These are phyloP conservation scores for Colletotrichum sp. DNA, from an alignment of 2,329 filamentous ascomycete species.

Conservation along the genomic window DNA sequence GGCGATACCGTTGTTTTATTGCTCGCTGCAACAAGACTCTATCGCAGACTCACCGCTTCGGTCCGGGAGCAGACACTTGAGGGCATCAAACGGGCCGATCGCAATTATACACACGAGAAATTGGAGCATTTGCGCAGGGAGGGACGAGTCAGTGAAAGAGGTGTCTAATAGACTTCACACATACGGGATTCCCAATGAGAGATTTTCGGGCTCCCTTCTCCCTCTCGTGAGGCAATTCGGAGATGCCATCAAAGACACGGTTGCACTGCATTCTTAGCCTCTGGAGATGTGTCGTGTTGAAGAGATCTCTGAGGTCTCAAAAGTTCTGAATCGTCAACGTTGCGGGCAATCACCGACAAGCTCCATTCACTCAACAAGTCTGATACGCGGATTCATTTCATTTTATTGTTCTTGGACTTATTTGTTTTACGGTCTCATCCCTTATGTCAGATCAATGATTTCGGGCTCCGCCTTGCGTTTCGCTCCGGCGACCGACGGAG, in stretches of 20 bases:
- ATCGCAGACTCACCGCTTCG: background rate
- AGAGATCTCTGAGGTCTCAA: background rate
- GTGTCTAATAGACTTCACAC: background rate
- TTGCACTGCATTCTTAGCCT: background rate
- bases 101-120: background rate
- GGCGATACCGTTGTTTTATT: background rate
- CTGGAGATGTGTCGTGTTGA: background rate
- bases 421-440: background rate
- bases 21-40: background rate
- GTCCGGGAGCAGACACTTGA: background rate
- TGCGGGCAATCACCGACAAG: background rate
- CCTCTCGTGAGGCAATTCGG: background rate
- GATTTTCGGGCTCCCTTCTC: background rate
- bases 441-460: slow-evolving; percentile 6
- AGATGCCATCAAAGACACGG: background rate
- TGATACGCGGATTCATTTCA: background rate
- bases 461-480: slow-evolving; percentile 14
- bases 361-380: background rate
- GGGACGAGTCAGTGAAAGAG: background rate
- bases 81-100: background rate
- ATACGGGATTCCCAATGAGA: background rate
- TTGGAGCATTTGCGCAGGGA: background rate
- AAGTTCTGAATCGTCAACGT: background rate
- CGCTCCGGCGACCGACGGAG: background rate
- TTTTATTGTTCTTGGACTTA: background rate